Base-by-base conservation (phyloP, 768 basidiomycete species). In the Dioszegia crocea region DNA sequence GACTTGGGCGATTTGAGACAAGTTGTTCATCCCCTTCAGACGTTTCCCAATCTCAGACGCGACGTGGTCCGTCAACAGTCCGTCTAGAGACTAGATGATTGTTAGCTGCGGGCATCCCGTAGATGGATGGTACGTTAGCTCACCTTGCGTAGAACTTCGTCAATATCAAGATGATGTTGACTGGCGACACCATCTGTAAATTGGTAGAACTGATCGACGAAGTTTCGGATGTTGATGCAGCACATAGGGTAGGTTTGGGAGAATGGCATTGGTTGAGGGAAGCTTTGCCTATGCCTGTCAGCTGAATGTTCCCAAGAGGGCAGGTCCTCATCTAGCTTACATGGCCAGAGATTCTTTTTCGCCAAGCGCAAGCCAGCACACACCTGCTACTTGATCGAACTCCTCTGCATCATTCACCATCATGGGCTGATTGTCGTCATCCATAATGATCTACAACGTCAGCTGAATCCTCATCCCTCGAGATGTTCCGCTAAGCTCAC, bases 231-330 rank as follows among this genome's bases (percentile, higher is more conserved):
- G 85, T 94, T 79, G 80, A 89, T 88, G 74, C 94, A 97, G 68
- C 90, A 94, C n/a, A 88, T 80, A 66, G 91, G 89, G 77, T 97
- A 98, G 0, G 89, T 88, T 73, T 89, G 87, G 0, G 94, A 98
- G 89, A 94, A 99, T 0, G 96, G 92, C 39, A 99, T 80, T 26
- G 81, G 80, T 57, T 86, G 80, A 4, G 92, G 91, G 53, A 86
- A 78, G 8, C 82, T 66, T 54, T 79, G 80, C 69, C 91, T 90
- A 24, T 9, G 2, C 12, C 12, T 40, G 29, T 56, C 33, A 62
- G 56, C 14, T 29, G 6, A 14, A 33, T 6, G 19, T 38, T 14
- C n/a, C 10, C 31, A n/a, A 27, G 27, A 29, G 21, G 19, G 23
- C 14, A 46, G 19, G 19, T 21, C 2, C 30, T 10, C 24, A 46